These are phyloP conservation scores for Stachybotrys elegans DNA, from an alignment of 2,329 filamentous ascomycete species.

Conservation along the genomic window DNA sequence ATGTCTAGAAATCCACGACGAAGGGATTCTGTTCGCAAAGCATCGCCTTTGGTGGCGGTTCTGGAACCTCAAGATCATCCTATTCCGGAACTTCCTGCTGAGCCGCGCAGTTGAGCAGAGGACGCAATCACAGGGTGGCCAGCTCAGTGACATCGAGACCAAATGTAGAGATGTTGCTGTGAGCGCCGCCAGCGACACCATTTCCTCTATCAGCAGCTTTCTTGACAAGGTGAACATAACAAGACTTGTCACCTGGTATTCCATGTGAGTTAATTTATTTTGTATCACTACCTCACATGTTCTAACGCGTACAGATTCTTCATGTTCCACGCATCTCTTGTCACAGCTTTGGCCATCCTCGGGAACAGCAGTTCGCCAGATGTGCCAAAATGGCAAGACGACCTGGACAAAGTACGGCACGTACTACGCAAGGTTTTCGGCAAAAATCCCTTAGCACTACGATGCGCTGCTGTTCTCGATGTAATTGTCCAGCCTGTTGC, in stretches of 20 bases:
- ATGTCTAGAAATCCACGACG: conserved; percentile 31
- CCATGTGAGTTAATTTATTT: conserved; percentile 15
- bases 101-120: conserved; percentile 16
- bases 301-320: conserved; percentile 16
- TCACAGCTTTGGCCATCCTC: conserved; percentile 20
- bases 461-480: conserved; percentile 22
- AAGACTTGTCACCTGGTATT: conserved; percentile 25
- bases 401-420: conserved; percentile 20
- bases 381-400: conserved; percentile 18
- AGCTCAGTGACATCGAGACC: conserved; percentile 12
- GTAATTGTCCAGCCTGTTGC: conserved; percentile 14
- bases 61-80: conserved; percentile 25
- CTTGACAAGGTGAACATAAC: conserved; percentile 12
- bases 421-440: conserved; percentile 16
- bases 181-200: conserved; percentile 19
- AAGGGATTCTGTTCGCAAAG: conserved; percentile 18
- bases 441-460: conserved; percentile 17
- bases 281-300: background rate
- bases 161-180: conserved; percentile 17
- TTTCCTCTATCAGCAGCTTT: conserved; percentile 19
- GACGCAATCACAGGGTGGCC: conserved; percentile 4
- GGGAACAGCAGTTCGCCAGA: conserved; percentile 19
- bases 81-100: conserved; percentile 23
- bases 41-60: conserved; percentile 25
- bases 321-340: conserved; percentile 24